Base-by-base conservation (phyloP, 2,329 filamentous ascomycete species). In the Fusarium denticulatum region DNA sequence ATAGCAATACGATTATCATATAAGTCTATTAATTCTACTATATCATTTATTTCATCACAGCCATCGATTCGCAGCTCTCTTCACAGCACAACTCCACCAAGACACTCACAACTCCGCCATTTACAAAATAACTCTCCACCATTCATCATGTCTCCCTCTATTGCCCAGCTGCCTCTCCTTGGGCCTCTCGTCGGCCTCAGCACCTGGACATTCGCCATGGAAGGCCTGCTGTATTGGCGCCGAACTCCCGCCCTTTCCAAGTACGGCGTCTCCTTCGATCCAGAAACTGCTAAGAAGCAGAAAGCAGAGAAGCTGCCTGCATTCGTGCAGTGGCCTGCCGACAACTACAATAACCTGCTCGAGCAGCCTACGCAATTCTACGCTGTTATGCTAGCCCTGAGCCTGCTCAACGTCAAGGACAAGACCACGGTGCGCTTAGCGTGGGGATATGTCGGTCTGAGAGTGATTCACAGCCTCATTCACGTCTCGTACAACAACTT, bases 61-160 rank as follows among this genome's bases (percentile, higher is more conserved):
- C 9, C 14, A n/a, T 12, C 16, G 0, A 9, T 6, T 16, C 5
- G 13, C 22, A 13, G 11, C 7, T 18, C 7, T 47, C 7, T 6
- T 10, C 5, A 22, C 6, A 20, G 0, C 12, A 10, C 7, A 26
- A 3, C 8, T 26, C 0, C 15, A 24, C 3, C 0, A 3, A 52
- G 1, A 24, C 15, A 36, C 1, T 16, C 8, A 9, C 15, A 16
- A 8, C 15, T 36, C 15, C 3, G 16, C 5, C n/a, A 22, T 20
- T 6, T 12, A 22, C 11, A 0, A 20, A 26, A 12, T 15, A 8
- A 34, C 15, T 16, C 6, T 16, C 3, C 11, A 7, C 12, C 9
- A 37, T 13, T 1, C 12, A 37, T 3, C 5, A 37, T 60, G 60
- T 30, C 60, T 13, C 26, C 22, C 11, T n/a, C 46, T 10, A 34